Percentiles rank a stretch among this genome's conserved stretches.
Conservation (phyloP, 2,329 filamentous ascomycete species). For the Aspergillus viridinutans region DNA sequence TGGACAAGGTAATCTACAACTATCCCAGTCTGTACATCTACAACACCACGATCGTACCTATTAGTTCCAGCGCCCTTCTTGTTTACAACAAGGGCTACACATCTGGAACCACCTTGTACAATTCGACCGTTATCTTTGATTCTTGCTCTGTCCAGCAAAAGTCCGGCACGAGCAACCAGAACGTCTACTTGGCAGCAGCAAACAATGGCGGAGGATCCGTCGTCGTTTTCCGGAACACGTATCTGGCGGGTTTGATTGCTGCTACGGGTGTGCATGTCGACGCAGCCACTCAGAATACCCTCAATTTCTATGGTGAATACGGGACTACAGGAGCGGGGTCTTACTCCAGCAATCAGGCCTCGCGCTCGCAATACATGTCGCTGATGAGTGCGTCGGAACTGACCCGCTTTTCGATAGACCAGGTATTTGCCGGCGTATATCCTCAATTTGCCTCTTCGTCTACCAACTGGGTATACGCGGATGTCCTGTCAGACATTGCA, state of each 20-base stretch:
- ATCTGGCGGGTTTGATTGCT: constrained; percentile 37
- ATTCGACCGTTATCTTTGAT: constrained; percentile 43
- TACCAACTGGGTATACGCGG: constrained; percentile 37
- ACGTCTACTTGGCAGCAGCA: constrained; percentile 42
- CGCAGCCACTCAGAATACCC: constrained; percentile 31
- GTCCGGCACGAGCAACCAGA: constrained; percentile 30
- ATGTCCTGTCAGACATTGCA: constrained; percentile 30
- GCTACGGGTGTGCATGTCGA: constrained; percentile 18
- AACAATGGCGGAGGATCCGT: constrained; percentile 37
- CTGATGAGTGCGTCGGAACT: constrained; percentile 32
- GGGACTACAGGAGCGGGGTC: constrained; percentile 39
- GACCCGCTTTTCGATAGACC: constrained; percentile 30
- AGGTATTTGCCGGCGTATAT: constrained; percentile 35
- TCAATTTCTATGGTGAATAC: constrained; percentile 42
- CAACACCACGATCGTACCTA: constrained; percentile 41
- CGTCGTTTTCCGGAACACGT: constrained; percentile 40
- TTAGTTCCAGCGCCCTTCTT: constrained; percentile 31
- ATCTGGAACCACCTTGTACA: constrained; percentile 14
- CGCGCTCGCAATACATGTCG: constrained; percentile 33
- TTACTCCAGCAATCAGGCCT: constrained; percentile 34
- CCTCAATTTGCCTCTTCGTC: constrained; percentile 30
- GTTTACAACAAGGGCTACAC: constrained; percentile 39
- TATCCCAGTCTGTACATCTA: constrained; percentile 43
- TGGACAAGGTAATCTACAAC: constrained; percentile 41
- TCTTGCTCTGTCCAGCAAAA: constrained; percentile 35